Evolutionary conservation across 495 filamentous ascomycete species (phyloP).

Genomic region (Xylaria cubensis): DNA sequence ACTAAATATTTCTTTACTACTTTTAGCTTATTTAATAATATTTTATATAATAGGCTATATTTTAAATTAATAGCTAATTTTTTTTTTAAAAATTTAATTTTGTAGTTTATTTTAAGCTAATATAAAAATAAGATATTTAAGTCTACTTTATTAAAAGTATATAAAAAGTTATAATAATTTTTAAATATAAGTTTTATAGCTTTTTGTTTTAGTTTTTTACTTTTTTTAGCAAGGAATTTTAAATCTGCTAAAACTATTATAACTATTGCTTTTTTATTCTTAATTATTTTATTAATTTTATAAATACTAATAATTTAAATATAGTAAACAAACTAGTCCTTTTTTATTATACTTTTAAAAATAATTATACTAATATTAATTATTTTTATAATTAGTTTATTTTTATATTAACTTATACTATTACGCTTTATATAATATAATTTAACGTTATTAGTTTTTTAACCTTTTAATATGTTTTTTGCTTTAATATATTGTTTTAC

Average conservation of each 20-base stretch:
- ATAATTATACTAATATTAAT: constrained; percentile 4
- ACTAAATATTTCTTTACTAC: neutral
- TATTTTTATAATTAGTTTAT: neutral
- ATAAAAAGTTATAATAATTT: neutral
- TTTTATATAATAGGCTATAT: constrained; percentile 2
- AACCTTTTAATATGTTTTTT: neutral
- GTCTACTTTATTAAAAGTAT: neutral
- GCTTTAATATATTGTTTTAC: neutral
- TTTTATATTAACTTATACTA: neutral
- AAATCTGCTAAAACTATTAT: too few relatives aligned
- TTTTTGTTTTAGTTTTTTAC: neutral
- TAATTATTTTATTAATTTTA: too few relatives aligned
- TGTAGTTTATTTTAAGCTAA: neutral
- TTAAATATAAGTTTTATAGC: neutral
- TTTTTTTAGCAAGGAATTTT: neutral
- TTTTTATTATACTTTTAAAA: neutral
- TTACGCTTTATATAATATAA: neutral
- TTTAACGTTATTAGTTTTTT: neutral
- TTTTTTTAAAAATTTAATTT: constrained; percentile 2
- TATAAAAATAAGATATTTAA: neutral
- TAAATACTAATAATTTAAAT: too few relatives aligned
- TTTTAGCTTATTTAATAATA: neutral
- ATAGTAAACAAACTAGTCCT: neutral
- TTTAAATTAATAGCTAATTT: neutral
- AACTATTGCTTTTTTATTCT: too few relatives aligned